phyloP scores from a whole-genome alignment of 805 yeast species.

The Wickerhamiella qilinensis region DNA sequence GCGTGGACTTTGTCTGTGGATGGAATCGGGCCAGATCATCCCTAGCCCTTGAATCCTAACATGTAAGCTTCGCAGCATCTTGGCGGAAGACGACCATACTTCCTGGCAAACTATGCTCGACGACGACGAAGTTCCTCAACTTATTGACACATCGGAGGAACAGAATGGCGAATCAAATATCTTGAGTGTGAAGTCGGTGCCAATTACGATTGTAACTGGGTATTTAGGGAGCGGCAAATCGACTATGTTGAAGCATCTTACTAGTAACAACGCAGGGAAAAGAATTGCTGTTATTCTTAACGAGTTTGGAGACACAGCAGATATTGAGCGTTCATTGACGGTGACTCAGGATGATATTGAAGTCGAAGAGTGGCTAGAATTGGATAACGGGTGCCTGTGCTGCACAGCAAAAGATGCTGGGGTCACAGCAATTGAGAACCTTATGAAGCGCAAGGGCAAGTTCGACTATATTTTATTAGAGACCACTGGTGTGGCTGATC shows the following conservation, averaged over 20 bases:
- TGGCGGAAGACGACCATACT: no score
- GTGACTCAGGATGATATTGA: slow-evolving; percentile 33
- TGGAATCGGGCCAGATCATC: no score
- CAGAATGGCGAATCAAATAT: not conserved
- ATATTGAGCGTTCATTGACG: slow-evolving; percentile 74
- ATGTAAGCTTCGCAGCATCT: no score
- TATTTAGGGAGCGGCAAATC: slow-evolving; percentile 88
- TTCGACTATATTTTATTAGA: slow-evolving; percentile 88
- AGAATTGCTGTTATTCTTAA: slow-evolving; percentile 80
- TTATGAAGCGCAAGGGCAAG: slow-evolving; percentile 52
- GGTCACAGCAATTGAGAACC: slow-evolving; percentile 80
- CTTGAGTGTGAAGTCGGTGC: slow-evolving; percentile 35
- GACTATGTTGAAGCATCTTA: slow-evolving; percentile 62
- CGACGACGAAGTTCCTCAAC: slow-evolving; percentile 17
- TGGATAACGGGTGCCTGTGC: slow-evolving; percentile 93
- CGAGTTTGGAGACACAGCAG: slow-evolving; percentile 77
- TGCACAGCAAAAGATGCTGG: slow-evolving; percentile 94
- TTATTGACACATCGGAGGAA: slow-evolving; percentile 11
- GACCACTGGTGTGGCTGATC: slow-evolving; percentile 95
- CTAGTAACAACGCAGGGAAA: slow-evolving; percentile 43
- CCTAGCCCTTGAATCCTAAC: no score
- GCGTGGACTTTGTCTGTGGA: no score
- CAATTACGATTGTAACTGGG: slow-evolving; percentile 87
- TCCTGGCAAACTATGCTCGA: no score
- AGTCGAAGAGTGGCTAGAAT: slow-evolving; percentile 87